Evolutionary conservation across 2,329 filamentous ascomycete species (phyloP).

Genomic region (Phialophora expanda): DNA sequence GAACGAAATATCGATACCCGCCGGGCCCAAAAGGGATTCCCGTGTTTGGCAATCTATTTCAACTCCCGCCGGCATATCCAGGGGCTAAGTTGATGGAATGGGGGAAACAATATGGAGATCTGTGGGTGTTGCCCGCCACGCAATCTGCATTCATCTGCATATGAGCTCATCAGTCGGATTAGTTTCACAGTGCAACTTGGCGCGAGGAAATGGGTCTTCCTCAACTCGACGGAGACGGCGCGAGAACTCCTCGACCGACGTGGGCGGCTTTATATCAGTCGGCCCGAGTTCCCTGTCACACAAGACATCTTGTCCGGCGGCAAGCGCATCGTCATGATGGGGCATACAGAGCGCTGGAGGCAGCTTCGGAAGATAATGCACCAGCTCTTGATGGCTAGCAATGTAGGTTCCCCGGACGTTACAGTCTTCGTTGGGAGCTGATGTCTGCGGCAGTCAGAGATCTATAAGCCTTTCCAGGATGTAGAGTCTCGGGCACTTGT

Average conservation of each 20-base stretch:
- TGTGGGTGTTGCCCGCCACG: conserved; percentile 48
- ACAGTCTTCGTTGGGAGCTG: conserved; percentile 35
- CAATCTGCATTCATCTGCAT: background rate
- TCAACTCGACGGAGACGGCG: conserved; percentile 20
- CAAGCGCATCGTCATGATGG: conserved; percentile 53
- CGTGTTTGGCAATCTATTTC: conserved; percentile 23
- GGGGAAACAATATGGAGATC: conserved; percentile 52
- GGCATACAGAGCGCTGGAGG: conserved; percentile 36
- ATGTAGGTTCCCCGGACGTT: background rate
- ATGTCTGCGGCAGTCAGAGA: conserved; percentile 26
- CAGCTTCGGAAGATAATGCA: conserved; percentile 33
- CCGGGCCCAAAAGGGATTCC: conserved; percentile 20
- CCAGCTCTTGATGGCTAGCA: conserved; percentile 27
- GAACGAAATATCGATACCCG: conserved; percentile 19
- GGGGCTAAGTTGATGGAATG: conserved; percentile 39
- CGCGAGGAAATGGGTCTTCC: conserved; percentile 22
- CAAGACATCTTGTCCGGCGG: conserved; percentile 42
- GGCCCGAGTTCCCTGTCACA: conserved; percentile 39
- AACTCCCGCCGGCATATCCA: conserved; percentile 18
- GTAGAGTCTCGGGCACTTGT: conserved; percentile 28
- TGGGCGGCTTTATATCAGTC: conserved; percentile 46
- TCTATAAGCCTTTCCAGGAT: conserved; percentile 32
- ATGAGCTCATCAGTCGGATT: background rate
- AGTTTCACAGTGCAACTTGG: conserved; percentile 24
- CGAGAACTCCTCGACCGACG: conserved; percentile 47